Percentiles rank a stretch among this genome's conserved stretches.
These are phyloP conservation scores for Salix dunnii DNA, from an alignment of 345 rosid genomes.

Conservation along the genomic window DNA sequence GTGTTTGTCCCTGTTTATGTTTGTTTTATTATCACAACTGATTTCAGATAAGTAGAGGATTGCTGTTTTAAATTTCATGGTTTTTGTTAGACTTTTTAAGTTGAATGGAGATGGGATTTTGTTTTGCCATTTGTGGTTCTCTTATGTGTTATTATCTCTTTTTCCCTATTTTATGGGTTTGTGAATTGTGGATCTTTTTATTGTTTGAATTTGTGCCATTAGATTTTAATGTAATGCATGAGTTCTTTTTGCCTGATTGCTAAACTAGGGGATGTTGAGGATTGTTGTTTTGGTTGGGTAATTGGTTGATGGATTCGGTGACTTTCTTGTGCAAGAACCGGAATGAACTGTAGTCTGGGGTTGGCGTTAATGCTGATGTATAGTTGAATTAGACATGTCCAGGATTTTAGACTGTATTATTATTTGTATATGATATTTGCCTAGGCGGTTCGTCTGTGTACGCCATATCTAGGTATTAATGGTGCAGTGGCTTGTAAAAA, in stretches of 20 bases:
- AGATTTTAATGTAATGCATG: background rate
- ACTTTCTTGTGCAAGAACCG: too few species aligned
- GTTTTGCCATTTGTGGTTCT: background rate
- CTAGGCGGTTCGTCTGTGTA: too few species aligned
- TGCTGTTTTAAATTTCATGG: background rate
- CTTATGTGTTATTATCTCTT: background rate
- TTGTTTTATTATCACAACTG: background rate
- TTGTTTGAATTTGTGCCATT: background rate
- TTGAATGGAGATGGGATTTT: conserved; percentile 5
- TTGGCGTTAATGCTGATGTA: background rate
- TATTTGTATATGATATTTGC: too few species aligned
- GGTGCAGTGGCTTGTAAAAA: background rate
- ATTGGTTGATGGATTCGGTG: too few species aligned
- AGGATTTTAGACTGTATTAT: too few species aligned
- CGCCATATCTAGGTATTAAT: background rate
- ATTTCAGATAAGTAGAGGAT: background rate
- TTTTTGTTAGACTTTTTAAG: conserved; percentile 1
- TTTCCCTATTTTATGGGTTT: background rate
- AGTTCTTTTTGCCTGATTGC: background rate
- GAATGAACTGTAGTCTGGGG: too few species aligned
- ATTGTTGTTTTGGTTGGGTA: background rate
- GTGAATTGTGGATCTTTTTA: background rate
- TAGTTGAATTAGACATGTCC: background rate
- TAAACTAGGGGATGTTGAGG: background rate
- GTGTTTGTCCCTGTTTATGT: background rate